Evolutionary conservation across 2,329 filamentous ascomycete species (phyloP), one percentile per base, ranked within the genome.

Genomic region (Fusarium sambucinum): DNA sequence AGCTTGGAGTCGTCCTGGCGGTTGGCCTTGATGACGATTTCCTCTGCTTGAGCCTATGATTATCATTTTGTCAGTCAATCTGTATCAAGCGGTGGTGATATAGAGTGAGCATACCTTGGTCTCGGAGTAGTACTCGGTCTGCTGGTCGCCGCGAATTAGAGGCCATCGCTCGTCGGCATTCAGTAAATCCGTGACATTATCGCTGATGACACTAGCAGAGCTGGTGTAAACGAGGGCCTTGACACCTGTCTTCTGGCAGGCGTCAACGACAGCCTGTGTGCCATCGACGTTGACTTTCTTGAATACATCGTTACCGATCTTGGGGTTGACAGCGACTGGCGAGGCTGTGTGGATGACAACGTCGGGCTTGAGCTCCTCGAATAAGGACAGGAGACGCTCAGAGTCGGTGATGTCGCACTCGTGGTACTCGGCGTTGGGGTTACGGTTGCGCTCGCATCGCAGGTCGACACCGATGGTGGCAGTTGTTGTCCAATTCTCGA

Each of bases 331-430:
- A 61, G 82, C 84, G 25, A 84, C 79, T 38, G 92, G 92, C 33
- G 90, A 92, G 21, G 95, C 96, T 3, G 94, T 97, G 80, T 99
- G 95, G 74, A 98, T 90, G 52, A 99, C 93, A 16, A 96, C 87
- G 76, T 94, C 89, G 21, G 95, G 94, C 73, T 86, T 87, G 55
- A 89, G 84, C 67, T 88, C 83, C 32, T 84, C 79, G 73, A 98
- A 89, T 44, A 93, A 81, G 37, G 84, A 82, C 40, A 86, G 77
- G 67, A 96, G 84, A 64, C 84, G 84, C 55, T 84, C 82, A 19
- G 81, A 76, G 66, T 92, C 88, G 55, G 92, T 94, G 77, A 96
- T 93, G 79, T 95, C 92, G 77, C 89, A 91, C 72, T 93, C 89
- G 77, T 88, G 86, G 82, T 96, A 96, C 53, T 83, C 79, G 47